Percentiles rank a stretch among this genome's conserved stretches.
These are phyloP conservation scores for Eimeria zaria DNA, from an alignment of 169 alveolate species.

Conservation along the genomic window DNA sequence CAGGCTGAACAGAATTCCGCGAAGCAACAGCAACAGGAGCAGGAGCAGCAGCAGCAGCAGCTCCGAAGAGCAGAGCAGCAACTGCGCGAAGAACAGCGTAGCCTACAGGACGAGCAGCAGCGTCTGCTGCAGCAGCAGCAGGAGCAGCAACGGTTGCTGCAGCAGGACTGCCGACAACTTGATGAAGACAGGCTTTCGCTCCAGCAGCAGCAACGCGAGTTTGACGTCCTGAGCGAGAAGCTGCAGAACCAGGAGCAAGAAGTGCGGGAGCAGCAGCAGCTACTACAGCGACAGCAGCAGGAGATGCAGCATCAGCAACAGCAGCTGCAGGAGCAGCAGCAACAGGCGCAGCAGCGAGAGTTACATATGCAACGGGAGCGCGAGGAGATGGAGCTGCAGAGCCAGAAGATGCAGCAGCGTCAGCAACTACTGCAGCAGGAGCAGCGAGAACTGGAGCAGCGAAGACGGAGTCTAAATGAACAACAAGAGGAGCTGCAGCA, in stretches of 20 bases:
- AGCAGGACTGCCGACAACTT: background rate
- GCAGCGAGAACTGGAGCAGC: conserved; percentile 43
- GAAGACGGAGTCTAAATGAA: background rate
- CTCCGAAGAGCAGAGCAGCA: conserved; percentile 31
- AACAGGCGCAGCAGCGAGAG: background rate
- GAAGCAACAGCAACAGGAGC: conserved; percentile 34
- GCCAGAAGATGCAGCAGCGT: background rate
- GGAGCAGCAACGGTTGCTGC: conserved; percentile 51
- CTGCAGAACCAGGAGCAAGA: conserved; percentile 33
- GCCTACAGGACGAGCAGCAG: conserved; percentile 32
- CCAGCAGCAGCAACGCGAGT: conserved; percentile 63
- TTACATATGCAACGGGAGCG: background rate
- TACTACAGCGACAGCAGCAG: conserved; percentile 60
- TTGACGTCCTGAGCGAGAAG: conserved; percentile 28
- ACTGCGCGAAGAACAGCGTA: conserved; percentile 2
- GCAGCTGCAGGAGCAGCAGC: conserved; percentile 54
- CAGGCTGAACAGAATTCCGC: conserved; percentile 20
- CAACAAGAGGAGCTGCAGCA: background rate
- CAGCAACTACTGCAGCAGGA: conserved; percentile 1
- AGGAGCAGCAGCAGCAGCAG: conserved; percentile 25
- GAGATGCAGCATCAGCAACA: conserved; percentile 37
- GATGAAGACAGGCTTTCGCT: conserved; percentile 35
- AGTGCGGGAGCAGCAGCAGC: conserved; percentile 44
- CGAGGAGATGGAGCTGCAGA: background rate
- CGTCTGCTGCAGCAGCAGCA: conserved; percentile 46